Evolutionary conservation across 2,329 filamentous ascomycete species (phyloP), one percentile per base, ranked within the genome.

Genomic region (Raffaelea albimanens): DNA sequence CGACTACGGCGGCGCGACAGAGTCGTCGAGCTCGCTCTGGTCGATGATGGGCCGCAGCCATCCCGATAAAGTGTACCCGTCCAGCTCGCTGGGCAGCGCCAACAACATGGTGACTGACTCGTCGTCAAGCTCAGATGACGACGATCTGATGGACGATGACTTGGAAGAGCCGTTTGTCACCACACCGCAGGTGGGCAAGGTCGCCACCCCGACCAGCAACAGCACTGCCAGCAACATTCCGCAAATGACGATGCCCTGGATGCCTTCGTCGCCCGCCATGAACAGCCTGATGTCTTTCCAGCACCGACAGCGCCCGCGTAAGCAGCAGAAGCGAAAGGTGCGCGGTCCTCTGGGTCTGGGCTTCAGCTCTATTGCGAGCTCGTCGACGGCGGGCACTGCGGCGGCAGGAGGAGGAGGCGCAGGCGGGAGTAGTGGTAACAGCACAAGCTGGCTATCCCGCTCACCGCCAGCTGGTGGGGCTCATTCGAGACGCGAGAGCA

Each of bases 241-340:
- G 18, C 43, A 33, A 9, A 33, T 40, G 1, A 22, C 33, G 21
- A 40, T 46, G 39, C 43, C 52, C 7, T 53, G 52, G 47, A 29
- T 47, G 42, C 52, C 52, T 8, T 42, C 45, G 52, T 89, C 85
- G 18, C 83, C 85, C 14, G 83, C 85, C 9, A 76, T 82, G 53
- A 82, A 81, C 52, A 89, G 81, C 57, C 76, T 95, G 36, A 79
- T 88, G 69, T 94, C 85, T 58, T 95, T 95, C 75, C 68, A 88
- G 72, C 60, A 93, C 72, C 65, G 87, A 69, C 59, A 93, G 72
- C 70, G 87, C 63, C 67, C 87, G 67, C 69, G 87, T 70, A 65
- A 83, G 78, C 59, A 87, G 70, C 59, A 82, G 67, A 63, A 82
- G 56, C 77, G 73, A 58, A 29, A 29, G 53, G 53, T 61, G 11